Conservation (phyloP, 305 asterid genomes). For the Fraxinus ornus region DNA sequence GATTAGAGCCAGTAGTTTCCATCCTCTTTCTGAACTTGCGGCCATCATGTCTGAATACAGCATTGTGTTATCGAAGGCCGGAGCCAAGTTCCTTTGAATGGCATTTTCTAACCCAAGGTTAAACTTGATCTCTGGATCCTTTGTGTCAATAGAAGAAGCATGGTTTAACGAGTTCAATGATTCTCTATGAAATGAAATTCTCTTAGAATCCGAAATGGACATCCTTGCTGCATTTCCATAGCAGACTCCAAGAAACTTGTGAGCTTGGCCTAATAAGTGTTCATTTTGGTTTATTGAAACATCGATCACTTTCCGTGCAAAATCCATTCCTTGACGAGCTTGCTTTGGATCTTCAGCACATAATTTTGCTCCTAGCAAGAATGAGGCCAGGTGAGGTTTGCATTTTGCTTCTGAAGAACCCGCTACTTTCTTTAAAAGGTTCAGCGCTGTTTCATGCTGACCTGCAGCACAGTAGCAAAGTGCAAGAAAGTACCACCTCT, state of each 20-base stretch:
- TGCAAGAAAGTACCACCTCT: conserved; percentile 91
- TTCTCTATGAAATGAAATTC: conserved; percentile 51
- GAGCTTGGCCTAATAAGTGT: conserved; percentile 56
- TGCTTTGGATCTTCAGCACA: conserved; percentile 55
- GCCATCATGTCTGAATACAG: conserved; percentile 45
- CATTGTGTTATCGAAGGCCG: conserved; percentile 62
- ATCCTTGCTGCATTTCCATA: conserved; percentile 68
- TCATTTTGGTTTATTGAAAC: conserved; percentile 31
- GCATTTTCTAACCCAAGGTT: conserved; percentile 69
- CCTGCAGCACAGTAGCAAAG: conserved; percentile 78
- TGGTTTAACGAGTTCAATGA: conserved; percentile 47
- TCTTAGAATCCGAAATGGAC: conserved; percentile 60
- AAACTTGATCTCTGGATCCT: conserved; percentile 61
- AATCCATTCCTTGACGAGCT: conserved; percentile 54
- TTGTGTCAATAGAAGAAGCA: conserved; percentile 29
- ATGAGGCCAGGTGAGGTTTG: conserved; percentile 47
- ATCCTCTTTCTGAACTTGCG: conserved; percentile 60
- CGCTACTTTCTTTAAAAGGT: conserved; percentile 63
- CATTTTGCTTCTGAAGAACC: conserved; percentile 53
- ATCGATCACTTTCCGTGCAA: conserved; percentile 48
- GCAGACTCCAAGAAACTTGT: conserved; percentile 73
- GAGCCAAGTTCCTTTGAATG: conserved; percentile 57
- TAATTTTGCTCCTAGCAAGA: conserved; percentile 80
- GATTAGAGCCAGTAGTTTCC: conserved; percentile 70
- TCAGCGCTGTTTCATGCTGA: conserved; percentile 51